Base-by-base conservation (phyloP, 2,329 filamentous ascomycete species). In the Monilinia fructigena region DNA sequence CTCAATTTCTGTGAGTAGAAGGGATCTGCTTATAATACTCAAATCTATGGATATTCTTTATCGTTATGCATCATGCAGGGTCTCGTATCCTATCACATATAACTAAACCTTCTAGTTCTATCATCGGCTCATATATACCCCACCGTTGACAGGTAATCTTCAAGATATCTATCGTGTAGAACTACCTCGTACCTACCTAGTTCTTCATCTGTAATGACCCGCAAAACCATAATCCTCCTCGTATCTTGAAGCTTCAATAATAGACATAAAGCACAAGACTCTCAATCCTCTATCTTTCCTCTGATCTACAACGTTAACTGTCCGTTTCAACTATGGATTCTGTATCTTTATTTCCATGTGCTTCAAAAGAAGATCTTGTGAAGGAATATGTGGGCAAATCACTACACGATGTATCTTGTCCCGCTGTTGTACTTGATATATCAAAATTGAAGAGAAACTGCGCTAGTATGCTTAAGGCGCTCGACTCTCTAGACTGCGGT, bases 371-470 rank as follows among this genome's bases (percentile, higher is more conserved):
- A 64, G 76, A 79, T 48, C 75, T 82, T 38, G 73, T 70, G 63
- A 75, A 77, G 50, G 70, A 72, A 56, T 89, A 84, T 73, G 78
- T 91, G 31, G 87, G 88, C 67, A 84, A 86, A 71, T 81, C 79
- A 2, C 79, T 93, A 23, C 74, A 79, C 60, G 81, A 88, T 56
- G 79, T 92, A 0, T 83, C 84, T 20, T 87, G 86, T 0, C 91
- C 91, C 1, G 84, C 89, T 1, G 85, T 84, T 3, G 81, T 94
- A 52, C 78, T 94, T 18, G 90, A 94, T 75, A 76, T 86, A 14
- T 85, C 86, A 4, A 86, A 89, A 53, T 79, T 92, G 31, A 80
- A 84, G 65, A 79, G 82, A 59, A 92, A 94, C 74, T 94, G 91
- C 77, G 77, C 81, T 68, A 81, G 85, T 47, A 93, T 95, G 89